Evolutionary conservation across 805 yeast species (phyloP).

Genomic region (Candida anglica): DNA sequence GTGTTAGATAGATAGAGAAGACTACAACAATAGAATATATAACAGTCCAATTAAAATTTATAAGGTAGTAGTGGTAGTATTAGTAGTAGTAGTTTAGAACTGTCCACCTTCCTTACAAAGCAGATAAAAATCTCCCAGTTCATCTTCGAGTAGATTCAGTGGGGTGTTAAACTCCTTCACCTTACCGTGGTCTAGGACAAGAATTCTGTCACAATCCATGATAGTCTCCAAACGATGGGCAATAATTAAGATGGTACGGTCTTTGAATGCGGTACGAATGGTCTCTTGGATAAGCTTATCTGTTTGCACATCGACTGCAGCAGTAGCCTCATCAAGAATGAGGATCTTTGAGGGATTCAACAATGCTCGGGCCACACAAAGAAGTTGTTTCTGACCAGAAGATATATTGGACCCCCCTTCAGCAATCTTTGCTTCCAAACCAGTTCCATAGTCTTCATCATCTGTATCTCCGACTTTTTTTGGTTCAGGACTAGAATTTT

Average conservation of each 20-base stretch:
- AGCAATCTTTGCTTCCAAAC: conserved; percentile 9
- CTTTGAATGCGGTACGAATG: conserved; percentile 18
- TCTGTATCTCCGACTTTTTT: conserved; percentile 10
- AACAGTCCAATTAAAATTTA: no score
- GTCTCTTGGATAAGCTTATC: conserved; percentile 22
- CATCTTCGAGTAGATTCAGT: conserved; percentile 20
- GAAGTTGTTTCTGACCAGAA: conserved; percentile 19
- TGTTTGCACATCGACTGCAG: conserved; percentile 24
- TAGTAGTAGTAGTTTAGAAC: no score
- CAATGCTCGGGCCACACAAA: conserved; percentile 21
- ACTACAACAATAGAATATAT: no score
- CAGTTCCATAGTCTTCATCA: conserved; percentile 6
- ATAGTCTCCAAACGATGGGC: conserved; percentile 25
- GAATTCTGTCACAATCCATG: conserved; percentile 20
- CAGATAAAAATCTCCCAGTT: conserved; percentile 26
- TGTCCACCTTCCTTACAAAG: conserved; percentile 39
- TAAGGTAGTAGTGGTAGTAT: no score
- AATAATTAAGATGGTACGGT: conserved; percentile 22
- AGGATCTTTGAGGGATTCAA: conserved; percentile 12
- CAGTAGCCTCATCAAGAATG: conserved; percentile 24
- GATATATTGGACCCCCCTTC: conserved; percentile 23
- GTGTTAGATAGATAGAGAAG: no score
- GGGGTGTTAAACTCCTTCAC: conserved; percentile 29
- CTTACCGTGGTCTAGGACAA: conserved; percentile 19
- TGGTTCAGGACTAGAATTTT: no score